These are phyloP conservation scores for Cokeromyces recurvatus DNA, from an alignment of 371 early-diverging fungal species.

Conservation along the genomic window DNA sequence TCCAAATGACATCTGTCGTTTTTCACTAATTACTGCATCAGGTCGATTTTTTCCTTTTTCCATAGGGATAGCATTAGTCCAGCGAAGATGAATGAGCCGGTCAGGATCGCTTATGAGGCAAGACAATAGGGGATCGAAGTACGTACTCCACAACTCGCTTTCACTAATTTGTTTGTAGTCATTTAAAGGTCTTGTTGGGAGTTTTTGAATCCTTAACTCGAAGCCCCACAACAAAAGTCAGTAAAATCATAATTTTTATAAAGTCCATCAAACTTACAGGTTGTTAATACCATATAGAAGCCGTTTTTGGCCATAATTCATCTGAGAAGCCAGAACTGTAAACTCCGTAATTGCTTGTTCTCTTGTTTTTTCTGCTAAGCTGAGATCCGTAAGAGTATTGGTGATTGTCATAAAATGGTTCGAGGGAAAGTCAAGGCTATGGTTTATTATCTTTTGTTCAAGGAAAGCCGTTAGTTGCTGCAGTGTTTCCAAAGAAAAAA, in stretches of 20 bases:
- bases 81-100: constrained; percentile 8
- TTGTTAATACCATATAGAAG: constrained; percentile 13
- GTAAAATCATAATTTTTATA: constrained; percentile 14
- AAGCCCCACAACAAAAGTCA: constrained; percentile 12
- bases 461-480: constrained; percentile 13
- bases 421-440: constrained; percentile 7
- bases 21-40: constrained; percentile 8
- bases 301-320: constrained; percentile 18
- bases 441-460: constrained; percentile 7
- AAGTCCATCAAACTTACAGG: constrained; percentile 10
- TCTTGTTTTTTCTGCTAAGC: neutral
- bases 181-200: constrained; percentile 14
- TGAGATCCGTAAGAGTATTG: neutral
- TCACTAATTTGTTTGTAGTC: constrained; percentile 21
- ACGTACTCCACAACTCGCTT: constrained; percentile 31
- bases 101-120: constrained; percentile 13
- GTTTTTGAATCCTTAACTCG: constrained; percentile 16
- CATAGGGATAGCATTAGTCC: constrained; percentile 5
- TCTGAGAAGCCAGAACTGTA: constrained; percentile 14
- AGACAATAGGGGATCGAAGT: constrained; percentile 28
- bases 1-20: constrained; percentile 5
- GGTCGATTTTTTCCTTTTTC: constrained; percentile 9
- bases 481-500: constrained; percentile 16
- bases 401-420: constrained; percentile 10
- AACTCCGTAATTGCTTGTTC: constrained; percentile 11